Base-by-base conservation (phyloP, 805 yeast species). In the Clavispora fructus region DNA sequence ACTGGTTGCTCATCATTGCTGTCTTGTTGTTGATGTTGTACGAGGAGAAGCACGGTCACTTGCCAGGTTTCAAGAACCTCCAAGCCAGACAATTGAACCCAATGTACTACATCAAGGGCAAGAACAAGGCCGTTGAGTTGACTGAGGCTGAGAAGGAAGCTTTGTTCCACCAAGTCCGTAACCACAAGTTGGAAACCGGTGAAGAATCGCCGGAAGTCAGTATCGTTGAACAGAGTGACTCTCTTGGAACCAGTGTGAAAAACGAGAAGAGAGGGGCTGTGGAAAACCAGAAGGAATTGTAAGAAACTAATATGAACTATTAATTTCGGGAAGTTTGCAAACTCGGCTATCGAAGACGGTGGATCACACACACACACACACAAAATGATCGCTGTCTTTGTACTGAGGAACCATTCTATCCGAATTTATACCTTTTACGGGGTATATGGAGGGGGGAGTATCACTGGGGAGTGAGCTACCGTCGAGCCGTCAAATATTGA, bases 21-120 rank as follows among this genome's bases (percentile, higher is more conserved):
- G 67, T 75, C 32, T 61, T 92, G 39, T 43, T 61, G 14, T 67
- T 83, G 55, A 80, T 92, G 89, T 69, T 83, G 52, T 90, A 60
- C 69, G 94, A 88, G 74, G 99, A 92, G 77, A 87, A 74, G 68
- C 67, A 67, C 25, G 96, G 96, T 19, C 91, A 85, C 65, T 74
- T 86, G 67, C 91, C 96, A 64, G 81, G 84, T 72, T 55, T 67
- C 60, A 78, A 79, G 68, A 65, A 55, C 46, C 54, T 69, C 41
- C 68, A 65, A 13, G 54, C 68, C 55, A 75, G 56, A 62, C 63
- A 58, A 57, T 82, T 86, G 67, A 85, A 83, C 68, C 95, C 92
- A 67, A 74, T 82, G 77, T 84, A 82, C 68, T 76, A 82, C 72
- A 65, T 85, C 52, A 86, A 83, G 72, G 75, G 75, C 56, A 82